Percentiles rank a stretch among this genome's conserved stretches.
Conservation (phyloP, 768 basidiomycete species). For the Leccinum arenicola region DNA sequence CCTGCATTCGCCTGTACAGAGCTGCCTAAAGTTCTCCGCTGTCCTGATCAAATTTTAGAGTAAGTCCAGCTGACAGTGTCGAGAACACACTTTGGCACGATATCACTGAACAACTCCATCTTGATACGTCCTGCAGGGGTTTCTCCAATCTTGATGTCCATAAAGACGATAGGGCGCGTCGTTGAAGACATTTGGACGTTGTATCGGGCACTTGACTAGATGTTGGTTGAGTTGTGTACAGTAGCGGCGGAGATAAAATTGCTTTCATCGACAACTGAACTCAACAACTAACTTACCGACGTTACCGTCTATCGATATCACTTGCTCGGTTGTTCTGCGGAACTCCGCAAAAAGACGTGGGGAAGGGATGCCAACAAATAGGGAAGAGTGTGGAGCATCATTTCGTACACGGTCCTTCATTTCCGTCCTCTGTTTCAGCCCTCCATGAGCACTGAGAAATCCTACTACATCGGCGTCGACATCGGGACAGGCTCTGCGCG, state of each 20-base stretch:
- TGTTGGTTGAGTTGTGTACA: neutral
- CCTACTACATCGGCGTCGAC: constrained; percentile 72
- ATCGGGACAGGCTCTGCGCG: constrained; percentile 95
- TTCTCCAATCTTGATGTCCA: constrained; percentile 96
- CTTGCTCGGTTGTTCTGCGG: neutral
- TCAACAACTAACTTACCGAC: neutral
- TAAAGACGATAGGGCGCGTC: constrained; percentile 88
- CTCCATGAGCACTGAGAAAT: constrained; percentile 35
- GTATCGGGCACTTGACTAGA: neutral
- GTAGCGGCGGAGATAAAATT: neutral
- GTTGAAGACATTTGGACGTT: constrained; percentile 40
- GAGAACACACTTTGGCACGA: constrained; percentile 80
- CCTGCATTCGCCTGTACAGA: constrained; percentile 97
- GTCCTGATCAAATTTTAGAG: constrained; percentile 52
- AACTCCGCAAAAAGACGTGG: neutral
- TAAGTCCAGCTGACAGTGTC: neutral
- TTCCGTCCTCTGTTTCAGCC: neutral
- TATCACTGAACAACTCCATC: constrained; percentile 96
- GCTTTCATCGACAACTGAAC: neutral
- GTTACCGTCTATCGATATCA: neutral
- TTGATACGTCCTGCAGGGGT: constrained; percentile 93
- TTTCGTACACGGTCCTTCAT: constrained; percentile 6
- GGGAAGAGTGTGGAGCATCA: constrained; percentile 10
- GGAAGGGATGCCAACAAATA: neutral
- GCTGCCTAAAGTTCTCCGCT: constrained; percentile 95